Conservation (phyloP, 2,329 filamentous ascomycete genomes). For the Sclerotinia trifoliorum region DNA sequence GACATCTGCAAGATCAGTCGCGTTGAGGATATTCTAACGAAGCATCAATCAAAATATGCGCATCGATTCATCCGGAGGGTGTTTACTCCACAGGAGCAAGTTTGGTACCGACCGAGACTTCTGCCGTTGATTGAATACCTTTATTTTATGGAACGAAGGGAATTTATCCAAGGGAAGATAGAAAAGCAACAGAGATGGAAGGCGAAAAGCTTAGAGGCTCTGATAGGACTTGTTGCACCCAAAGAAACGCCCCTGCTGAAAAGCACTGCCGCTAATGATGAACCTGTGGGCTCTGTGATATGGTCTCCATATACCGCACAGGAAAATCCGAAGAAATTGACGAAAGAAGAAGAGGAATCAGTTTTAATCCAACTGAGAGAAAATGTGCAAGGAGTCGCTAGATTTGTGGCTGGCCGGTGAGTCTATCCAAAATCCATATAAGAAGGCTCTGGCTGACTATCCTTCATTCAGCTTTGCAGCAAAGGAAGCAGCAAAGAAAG, state of each 20-base stretch:
- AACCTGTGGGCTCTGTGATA: slow-evolving; percentile 4
- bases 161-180: neutral
- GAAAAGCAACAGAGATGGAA: slow-evolving; percentile 7
- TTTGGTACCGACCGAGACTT: slow-evolving; percentile 2
- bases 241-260: neutral
- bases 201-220: slow-evolving; percentile 10
- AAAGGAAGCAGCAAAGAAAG: slow-evolving; percentile 75
- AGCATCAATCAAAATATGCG: slow-evolving; percentile 5
- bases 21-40: slow-evolving; percentile 44
- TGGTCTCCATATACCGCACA: neutral
- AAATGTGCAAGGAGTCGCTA: slow-evolving; percentile 22
- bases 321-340: neutral
- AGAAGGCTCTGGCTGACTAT: neutral
- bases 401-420: slow-evolving; percentile 35
- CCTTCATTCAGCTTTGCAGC: slow-evolving; percentile 49
- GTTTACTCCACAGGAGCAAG: slow-evolving; percentile 22
- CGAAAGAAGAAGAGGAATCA: slow-evolving; percentile 13
- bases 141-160: neutral
- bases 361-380: neutral
- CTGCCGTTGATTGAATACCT: slow-evolving; percentile 14
- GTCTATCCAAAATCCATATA: neutral
- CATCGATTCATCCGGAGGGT: slow-evolving; percentile 26
- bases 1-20: slow-evolving; percentile 74
- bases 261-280: neutral
- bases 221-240: slow-evolving; percentile 1